Conservation (phyloP, 2,329 filamentous ascomycete genomes). For the Myriosclerotinia curreyana region DNA sequence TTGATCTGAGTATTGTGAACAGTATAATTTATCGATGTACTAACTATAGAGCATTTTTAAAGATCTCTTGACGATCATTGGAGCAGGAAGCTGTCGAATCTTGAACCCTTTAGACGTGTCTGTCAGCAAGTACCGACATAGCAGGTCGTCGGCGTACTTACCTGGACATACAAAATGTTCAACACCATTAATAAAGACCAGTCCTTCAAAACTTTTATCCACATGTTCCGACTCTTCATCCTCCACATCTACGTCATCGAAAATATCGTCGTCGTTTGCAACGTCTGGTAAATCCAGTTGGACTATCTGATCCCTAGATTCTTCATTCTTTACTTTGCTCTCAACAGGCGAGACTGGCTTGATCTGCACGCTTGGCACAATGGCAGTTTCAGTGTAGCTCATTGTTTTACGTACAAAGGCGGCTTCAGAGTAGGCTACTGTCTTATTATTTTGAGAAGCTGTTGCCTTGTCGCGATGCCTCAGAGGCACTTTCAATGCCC, state of each 20-base stretch:
- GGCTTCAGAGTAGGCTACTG: not conserved
- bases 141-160: not conserved
- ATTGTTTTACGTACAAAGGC: not conserved
- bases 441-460: not conserved
- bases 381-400: conserved; percentile 3
- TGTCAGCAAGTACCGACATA: not conserved
- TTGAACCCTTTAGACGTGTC: conserved; percentile 22
- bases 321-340: conserved; percentile 26
- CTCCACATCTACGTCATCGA: conserved; percentile 33
- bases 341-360: conserved; percentile 21
- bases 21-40: not conserved
- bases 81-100: conserved; percentile 22
- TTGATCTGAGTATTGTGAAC: conserved; percentile 25
- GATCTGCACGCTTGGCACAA: conserved; percentile 20
- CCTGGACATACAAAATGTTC: conserved; percentile 25
- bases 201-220: conserved; percentile 33
- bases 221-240: conserved; percentile 34
- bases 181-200: conserved; percentile 21
- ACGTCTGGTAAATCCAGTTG: conserved; percentile 26
- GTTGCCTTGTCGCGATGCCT: not conserved
- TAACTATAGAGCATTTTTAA: conserved; percentile 22
- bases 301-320: conserved; percentile 24
- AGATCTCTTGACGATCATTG: conserved; percentile 17
- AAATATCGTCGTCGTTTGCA: conserved; percentile 29
- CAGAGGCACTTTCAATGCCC: too few relatives aligned